Percentiles rank a stretch among this genome's conserved stretches.
Conservation (phyloP, 495 filamentous ascomycete species). For the Annulohypoxylon stygium region DNA sequence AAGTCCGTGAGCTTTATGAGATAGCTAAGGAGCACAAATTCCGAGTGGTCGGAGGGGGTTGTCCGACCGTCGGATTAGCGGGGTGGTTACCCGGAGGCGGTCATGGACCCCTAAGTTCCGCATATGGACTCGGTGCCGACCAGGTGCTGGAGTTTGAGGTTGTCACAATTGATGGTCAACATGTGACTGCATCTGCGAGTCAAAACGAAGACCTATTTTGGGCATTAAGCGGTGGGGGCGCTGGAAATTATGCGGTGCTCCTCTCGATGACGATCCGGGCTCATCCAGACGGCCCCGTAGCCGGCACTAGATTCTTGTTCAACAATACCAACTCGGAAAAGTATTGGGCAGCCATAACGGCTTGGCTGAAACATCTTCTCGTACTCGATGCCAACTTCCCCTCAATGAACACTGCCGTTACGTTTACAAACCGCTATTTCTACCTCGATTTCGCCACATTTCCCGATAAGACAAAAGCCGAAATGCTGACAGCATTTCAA, state of each 20-base stretch:
- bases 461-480: neutral
- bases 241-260: conserved; percentile 65
- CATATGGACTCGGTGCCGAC: conserved; percentile 70
- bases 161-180: conserved; percentile 60
- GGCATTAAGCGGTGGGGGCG: conserved; percentile 70
- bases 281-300: conserved; percentile 37
- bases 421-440: neutral
- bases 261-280: conserved; percentile 58
- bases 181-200: conserved; percentile 58
- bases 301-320: neutral
- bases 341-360: conserved; percentile 26
- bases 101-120: conserved; percentile 63
- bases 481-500: neutral
- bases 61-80: conserved; percentile 60
- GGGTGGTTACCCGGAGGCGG: conserved; percentile 70
- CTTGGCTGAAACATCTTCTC: neutral
- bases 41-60: conserved; percentile 25
- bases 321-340: conserved; percentile 19
- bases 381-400: neutral
- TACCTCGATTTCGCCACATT: neutral
- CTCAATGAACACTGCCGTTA: neutral
- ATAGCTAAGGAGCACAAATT: neutral
- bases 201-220: conserved; percentile 69
- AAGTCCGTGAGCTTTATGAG: neutral
- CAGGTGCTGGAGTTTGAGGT: conserved; percentile 69